Evolutionary conservation across 805 yeast genomes (phyloP).

Genomic region (Candida parachauliodes): DNA sequence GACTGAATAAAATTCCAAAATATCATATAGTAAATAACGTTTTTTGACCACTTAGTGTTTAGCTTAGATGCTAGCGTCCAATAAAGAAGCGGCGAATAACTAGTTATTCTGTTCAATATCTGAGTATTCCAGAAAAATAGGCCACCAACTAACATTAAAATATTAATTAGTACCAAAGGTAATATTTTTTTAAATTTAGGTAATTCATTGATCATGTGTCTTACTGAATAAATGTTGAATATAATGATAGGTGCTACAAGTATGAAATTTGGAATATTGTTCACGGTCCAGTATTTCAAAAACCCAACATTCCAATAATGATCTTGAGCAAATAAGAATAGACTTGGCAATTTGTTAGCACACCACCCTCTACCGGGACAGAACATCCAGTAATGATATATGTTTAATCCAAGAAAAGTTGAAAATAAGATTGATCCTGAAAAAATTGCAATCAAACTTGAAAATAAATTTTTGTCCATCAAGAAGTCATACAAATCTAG

Average conservation of each 20-base stretch:
- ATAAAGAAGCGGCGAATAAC: slow-evolving; percentile 70
- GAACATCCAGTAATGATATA: slow-evolving; percentile 50
- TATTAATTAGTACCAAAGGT: slow-evolving; percentile 42
- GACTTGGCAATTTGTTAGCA: slow-evolving; percentile 46
- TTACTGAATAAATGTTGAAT: slow-evolving; percentile 40
- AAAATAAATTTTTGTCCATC: slow-evolving; percentile 13
- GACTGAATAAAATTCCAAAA: slow-evolving; percentile 71
- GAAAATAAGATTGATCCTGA: slow-evolving; percentile 56
- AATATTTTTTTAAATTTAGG: slow-evolving; percentile 27
- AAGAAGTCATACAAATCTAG: slow-evolving; percentile 45
- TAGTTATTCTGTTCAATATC: slow-evolving; percentile 72
- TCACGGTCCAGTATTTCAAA: slow-evolving; percentile 74
- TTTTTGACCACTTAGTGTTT: slow-evolving; percentile 12
- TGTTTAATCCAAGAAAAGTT: slow-evolving; percentile 45
- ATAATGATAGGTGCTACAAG: slow-evolving; percentile 67
- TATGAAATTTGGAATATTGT: slow-evolving; percentile 78
- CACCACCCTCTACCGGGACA: slow-evolving; percentile 88
- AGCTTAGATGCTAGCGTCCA: slow-evolving; percentile 59
- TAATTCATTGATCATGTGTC: slow-evolving; percentile 31
- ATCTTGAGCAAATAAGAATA: slow-evolving; percentile 68
- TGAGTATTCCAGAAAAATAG: slow-evolving; percentile 76
- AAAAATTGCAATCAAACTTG: slow-evolving; percentile 31
- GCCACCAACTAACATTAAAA: slow-evolving; percentile 47
- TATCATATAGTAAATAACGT: slow-evolving; percentile 43
- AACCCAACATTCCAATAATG: slow-evolving; percentile 87